Percentiles rank a stretch among this genome's conserved stretches.
Conservation (phyloP, 2,329 filamentous ascomycete genomes). For the Penicillium sp. region DNA sequence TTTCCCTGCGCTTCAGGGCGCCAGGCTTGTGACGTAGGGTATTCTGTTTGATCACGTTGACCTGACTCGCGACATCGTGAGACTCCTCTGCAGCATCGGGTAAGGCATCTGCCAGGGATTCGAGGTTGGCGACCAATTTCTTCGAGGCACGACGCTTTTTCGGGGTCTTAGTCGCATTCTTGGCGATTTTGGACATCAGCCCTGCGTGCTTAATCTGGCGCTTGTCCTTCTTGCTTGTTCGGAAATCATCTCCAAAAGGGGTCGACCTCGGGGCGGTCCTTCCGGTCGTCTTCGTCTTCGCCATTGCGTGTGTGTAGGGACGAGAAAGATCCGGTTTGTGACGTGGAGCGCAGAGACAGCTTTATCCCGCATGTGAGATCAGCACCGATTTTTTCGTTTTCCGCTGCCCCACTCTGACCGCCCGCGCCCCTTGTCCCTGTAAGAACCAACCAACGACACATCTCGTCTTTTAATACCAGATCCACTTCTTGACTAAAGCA, state of each 20-base stretch:
- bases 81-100: conserved; percentile 60
- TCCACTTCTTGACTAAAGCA: neutral
- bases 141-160: conserved; percentile 70
- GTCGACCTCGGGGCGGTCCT: conserved; percentile 6
- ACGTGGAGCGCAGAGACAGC: conserved; percentile 1
- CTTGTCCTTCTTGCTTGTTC: conserved; percentile 79
- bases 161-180: conserved; percentile 56
- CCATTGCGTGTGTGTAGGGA: conserved; percentile 6
- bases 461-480: neutral
- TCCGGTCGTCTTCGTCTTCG: conserved; percentile 14
- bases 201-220: conserved; percentile 76
- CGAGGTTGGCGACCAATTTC: conserved; percentile 75
- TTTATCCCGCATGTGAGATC: conserved; percentile 12
- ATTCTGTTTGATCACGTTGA: conserved; percentile 71
- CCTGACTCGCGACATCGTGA: conserved; percentile 50
- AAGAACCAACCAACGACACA: neutral
- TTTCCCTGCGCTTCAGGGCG: conserved; percentile 80
- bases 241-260: conserved; percentile 52
- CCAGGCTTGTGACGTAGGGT: conserved; percentile 75
- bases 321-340: conserved; percentile 15
- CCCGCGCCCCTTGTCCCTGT: conserved; percentile 18
- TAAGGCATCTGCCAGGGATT: conserved; percentile 76
- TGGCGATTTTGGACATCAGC: conserved; percentile 75
- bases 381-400: conserved; percentile 3
- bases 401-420: conserved; percentile 3